A percentile compares a stretch with the other conserved stretches of the same genome.
Conservation (phyloP, 352 stramenopile genomes). For the Albugo candida region DNA sequence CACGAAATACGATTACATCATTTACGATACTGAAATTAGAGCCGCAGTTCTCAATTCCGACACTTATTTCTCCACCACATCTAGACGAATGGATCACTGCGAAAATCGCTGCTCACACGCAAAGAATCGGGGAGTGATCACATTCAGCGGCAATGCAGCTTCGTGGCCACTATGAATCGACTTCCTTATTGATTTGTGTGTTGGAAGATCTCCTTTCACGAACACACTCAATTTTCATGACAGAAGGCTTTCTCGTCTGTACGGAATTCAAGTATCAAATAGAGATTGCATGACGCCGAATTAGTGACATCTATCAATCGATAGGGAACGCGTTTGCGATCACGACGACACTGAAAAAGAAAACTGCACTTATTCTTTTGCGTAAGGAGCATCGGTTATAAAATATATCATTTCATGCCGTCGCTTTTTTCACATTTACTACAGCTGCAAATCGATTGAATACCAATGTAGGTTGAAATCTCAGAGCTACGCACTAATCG, state of each 20-base stretch:
- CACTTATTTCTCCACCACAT: no score
- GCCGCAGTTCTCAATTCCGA: no score
- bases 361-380: conserved; percentile 19
- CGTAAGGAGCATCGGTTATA: conserved; percentile 73
- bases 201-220: no score
- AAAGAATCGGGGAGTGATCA: no score
- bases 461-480: conserved; percentile 22
- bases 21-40: no score
- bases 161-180: no score
- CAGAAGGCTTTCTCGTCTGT: conserved; percentile 44
- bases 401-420: conserved; percentile 75
- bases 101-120: no score
- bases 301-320: conserved; percentile 22
- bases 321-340: neutral
- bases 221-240: no score
- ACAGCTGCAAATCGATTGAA: conserved; percentile 33
- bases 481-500: conserved; percentile 36
- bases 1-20: no score
- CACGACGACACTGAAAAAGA: conserved; percentile 10
- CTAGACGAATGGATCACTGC: no score
- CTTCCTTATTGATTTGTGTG: no score
- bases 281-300: conserved; percentile 47
- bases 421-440: conserved; percentile 56
- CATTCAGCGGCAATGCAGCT: no score
- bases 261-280: conserved; percentile 70